Base-by-base conservation (phyloP, 768 basidiomycete genomes). In the Paxillus rubicundulus region DNA sequence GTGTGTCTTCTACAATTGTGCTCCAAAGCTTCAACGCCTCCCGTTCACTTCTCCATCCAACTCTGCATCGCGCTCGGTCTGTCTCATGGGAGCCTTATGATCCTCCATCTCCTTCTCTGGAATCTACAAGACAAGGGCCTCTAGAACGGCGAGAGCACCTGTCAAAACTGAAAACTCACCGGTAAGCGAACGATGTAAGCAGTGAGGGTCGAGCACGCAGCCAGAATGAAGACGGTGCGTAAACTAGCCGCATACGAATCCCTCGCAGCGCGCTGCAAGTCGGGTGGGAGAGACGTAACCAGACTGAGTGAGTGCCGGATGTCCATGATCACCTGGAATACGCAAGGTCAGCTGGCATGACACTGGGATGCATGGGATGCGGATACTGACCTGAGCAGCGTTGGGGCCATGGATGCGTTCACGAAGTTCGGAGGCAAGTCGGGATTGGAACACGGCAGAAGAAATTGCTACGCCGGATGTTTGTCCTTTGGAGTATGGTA, bases 221-320 rank as follows among this genome's bases (percentile, higher is more conserved):
- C 56, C 0, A 58, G 27, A 37, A 61, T 42, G 8, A 58, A 63
- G 34, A 63, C 62, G 4, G 56, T 58, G 13, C 13, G 46, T 21
- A 64, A 27, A 53, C 56, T 58, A 1, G 56, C 59, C 3, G 62
- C 62, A 13, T 64, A 63, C 0, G 63, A 48, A 14, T 65, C 63
- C 1, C 62, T 53, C 5, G 55, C 51, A 4, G 49, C 27, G n/a
- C 49, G 63, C 13, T 59, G 62, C 0, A 64, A 28, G 1, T 55
- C 53, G 0, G 55, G 34, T 1, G 52, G 60, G 3, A 63, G 49
- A 1, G 39, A 18, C 1, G 9, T 24, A 2, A 63, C 59, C 3
- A 63, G 56, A 20, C 42, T 61, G 6, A 63, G 42, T 0, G 62
- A 61, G 36, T 61, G 62, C 0, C 60, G 48, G 21, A 61, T 65